Evolutionary conservation across 2,329 filamentous ascomycete species (phyloP), one percentile per base, ranked within the genome.

Genomic region (Xylaria digitata): DNA sequence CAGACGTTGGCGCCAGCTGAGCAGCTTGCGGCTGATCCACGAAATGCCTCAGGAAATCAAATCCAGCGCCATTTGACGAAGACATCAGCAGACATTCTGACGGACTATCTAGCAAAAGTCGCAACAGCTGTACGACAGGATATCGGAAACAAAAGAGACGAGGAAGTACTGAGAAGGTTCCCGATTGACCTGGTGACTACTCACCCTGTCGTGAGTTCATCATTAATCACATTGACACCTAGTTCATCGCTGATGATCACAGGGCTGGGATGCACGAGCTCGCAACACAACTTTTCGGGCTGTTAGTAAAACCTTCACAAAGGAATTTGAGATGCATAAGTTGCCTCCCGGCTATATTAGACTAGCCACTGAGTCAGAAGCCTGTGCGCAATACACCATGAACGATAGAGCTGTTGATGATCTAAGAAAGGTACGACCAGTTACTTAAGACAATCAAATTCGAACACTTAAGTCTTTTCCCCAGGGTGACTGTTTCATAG

Each of bases 321-420:
- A 9, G 3, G 43, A 21, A 46, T 46, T 46, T n/a, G 43, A 21
- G n/a, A 46, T 46, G 5, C 6, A 6, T n/a, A 9, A 46, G 9
- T 21, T 46, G 6, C 43, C 43, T 21, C 43, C 43, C 5, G 8
- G 43, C 43, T 21, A 46, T 8, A 9, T 46, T 9, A 46, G 5
- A 9, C 6, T 46, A 46, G 43, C 43, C 3, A 46, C 43, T 6
- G 43, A 46, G 6, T 9, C 43, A 21, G 43, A 46, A 21, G n/a
- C 43, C 6, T 46, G 43, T 46, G 43, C 43, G 19, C 43, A 46
- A 21, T 46, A 46, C 43, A 46, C 19, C 43, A 46, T 46, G 43
- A 46, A 9, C n/a, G 6, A 46, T 21, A 21, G 9, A n/a, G 6
- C 2, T 21, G 3, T 46, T 3, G n/a, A 46, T 46, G 3, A 21